Percentiles rank a stretch among this genome's conserved stretches.
These are phyloP conservation scores for Ilyonectria destructans DNA, from an alignment of 2,329 filamentous ascomycete genomes.

Conservation along the genomic window DNA sequence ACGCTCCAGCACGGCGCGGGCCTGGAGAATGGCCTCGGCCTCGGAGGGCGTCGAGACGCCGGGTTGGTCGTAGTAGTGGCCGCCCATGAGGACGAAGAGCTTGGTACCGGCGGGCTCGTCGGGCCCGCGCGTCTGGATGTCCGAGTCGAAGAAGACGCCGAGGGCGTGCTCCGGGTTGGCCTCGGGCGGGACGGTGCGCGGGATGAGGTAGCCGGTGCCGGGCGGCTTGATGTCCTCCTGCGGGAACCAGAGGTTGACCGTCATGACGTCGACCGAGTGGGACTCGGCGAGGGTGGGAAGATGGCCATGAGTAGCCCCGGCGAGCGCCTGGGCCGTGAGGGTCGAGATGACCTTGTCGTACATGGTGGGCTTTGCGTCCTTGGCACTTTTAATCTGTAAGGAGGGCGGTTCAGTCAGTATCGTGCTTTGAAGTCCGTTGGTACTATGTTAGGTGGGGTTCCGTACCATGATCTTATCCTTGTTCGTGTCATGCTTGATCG, in stretches of 20 bases:
- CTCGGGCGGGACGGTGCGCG: constrained; percentile 77
- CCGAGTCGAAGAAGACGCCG: constrained; percentile 93
- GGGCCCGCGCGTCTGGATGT: constrained; percentile 66
- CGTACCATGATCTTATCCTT: constrained; percentile 62
- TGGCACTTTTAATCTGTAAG: constrained; percentile 38
- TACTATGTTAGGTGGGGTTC: background rate
- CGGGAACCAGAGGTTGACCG: constrained; percentile 90
- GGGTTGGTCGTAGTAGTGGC: constrained; percentile 84
- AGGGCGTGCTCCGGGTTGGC: constrained; percentile 88
- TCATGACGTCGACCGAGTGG: constrained; percentile 86
- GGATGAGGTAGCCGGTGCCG: constrained; percentile 95
- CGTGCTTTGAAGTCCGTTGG: background rate
- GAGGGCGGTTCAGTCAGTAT: constrained; percentile 12
- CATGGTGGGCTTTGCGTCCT: constrained; percentile 17
- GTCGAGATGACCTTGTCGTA: constrained; percentile 78
- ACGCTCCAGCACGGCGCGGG: constrained; percentile 77
- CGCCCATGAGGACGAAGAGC: constrained; percentile 94
- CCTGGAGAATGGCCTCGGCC: constrained; percentile 79
- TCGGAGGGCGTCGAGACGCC: constrained; percentile 67
- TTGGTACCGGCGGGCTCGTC: constrained; percentile 81
- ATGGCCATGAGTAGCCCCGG: constrained; percentile 53
- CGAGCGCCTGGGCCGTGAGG: constrained; percentile 67
- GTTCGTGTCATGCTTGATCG: constrained; percentile 51
- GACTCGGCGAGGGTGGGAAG: constrained; percentile 69
- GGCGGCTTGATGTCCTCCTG: constrained; percentile 74